Percentiles rank a stretch among this genome's conserved stretches.
phyloP scores from a whole-genome alignment of 1,284 basidiomycete species.

The Melampsora americana region DNA sequence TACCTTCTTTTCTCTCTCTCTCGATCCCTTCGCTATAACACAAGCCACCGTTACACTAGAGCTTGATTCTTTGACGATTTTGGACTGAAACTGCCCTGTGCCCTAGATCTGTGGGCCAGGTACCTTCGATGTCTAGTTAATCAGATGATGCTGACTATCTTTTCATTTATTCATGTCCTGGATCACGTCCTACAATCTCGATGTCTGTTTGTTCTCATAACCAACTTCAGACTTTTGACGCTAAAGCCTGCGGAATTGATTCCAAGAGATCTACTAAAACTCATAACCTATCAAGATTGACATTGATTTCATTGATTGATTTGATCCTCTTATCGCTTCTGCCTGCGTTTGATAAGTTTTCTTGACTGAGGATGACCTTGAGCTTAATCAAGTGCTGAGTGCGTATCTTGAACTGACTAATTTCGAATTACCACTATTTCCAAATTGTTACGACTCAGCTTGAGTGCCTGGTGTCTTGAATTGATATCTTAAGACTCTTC shows the following conservation, averaged over 20 bases:
- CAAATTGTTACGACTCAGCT: not conserved
- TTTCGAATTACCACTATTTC: not conserved
- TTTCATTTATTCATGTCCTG: not conserved
- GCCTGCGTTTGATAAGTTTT: conserved; percentile 2
- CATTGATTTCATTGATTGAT: too few species aligned
- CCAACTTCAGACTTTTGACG: not conserved
- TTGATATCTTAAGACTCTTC: too few species aligned
- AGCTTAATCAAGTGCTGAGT: not conserved
- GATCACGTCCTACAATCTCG: not conserved
- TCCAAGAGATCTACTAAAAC: too few species aligned
- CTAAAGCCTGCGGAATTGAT: not conserved
- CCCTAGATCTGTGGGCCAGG: conserved; percentile 2
- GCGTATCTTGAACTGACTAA: not conserved
- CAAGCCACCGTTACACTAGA: not conserved
- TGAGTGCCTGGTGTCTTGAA: not conserved
- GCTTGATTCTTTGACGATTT: not conserved
- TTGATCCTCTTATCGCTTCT: not conserved
- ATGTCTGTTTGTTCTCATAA: not conserved
- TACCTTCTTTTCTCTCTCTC: not conserved
- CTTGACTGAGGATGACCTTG: not conserved
- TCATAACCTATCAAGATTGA: too few species aligned
- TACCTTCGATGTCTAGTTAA: not conserved
- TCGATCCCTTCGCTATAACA: not conserved
- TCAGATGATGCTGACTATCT: not conserved
- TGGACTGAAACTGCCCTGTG: conserved; percentile 10